phyloP scores from a whole-genome alignment of 2,329 filamentous ascomycete species.

The Aaosphaeria arxii region DNA sequence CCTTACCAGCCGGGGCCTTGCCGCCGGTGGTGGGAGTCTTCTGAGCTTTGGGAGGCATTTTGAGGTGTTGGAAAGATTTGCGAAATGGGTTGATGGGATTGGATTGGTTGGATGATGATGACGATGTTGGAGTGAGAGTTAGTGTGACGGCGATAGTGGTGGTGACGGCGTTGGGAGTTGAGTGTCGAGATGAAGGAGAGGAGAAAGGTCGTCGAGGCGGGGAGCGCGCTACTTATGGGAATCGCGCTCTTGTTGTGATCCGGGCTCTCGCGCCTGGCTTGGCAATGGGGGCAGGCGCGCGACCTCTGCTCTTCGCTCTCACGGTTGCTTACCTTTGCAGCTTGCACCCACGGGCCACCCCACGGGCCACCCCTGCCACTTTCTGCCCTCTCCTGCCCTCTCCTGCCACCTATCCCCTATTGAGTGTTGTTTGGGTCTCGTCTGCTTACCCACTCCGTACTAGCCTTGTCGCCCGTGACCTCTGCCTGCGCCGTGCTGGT shows the following conservation, averaged over 20 bases:
- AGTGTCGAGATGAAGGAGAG: constrained; percentile 42
- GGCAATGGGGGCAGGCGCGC: constrained; percentile 21
- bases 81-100: constrained; percentile 5
- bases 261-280: constrained; percentile 14
- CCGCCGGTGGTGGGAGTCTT: constrained; percentile 94
- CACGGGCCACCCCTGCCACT: background rate
- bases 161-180: constrained; percentile 16
- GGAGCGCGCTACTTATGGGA: constrained; percentile 42
- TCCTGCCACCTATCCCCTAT: background rate
- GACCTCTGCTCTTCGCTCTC: background rate
- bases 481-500: too few relatives aligned
- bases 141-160: constrained; percentile 2
- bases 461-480: too few relatives aligned
- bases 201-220: constrained; percentile 36
- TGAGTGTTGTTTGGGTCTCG: too few relatives aligned
- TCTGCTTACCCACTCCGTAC: too few relatives aligned
- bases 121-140: constrained; percentile 12
- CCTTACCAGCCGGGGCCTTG: constrained; percentile 82
- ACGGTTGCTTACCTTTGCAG: background rate
- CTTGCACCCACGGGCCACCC: too few relatives aligned
- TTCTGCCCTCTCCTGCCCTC: background rate
- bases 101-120: constrained; percentile 20
- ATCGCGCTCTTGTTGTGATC: constrained; percentile 41
- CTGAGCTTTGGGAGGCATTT: constrained; percentile 98
- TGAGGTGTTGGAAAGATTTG: constrained; percentile 12